Conservation (phyloP, 2,329 filamentous ascomycete genomes). For the Graphium sp. region DNA sequence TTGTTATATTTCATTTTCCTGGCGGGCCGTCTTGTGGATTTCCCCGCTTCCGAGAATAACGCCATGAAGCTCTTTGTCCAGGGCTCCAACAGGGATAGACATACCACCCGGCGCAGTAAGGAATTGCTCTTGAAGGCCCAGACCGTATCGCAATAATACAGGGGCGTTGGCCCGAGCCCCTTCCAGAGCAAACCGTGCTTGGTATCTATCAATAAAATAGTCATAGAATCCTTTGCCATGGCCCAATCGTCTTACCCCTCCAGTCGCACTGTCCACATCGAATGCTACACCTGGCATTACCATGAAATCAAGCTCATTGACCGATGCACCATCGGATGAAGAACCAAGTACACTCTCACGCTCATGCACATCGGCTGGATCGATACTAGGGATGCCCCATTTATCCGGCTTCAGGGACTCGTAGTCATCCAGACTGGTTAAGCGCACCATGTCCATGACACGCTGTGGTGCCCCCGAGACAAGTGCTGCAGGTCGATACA, state of each 20-base stretch:
- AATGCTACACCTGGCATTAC: conserved; percentile 90
- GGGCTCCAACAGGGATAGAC: conserved; percentile 3
- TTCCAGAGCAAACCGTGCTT: conserved; percentile 21
- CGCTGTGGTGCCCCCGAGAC: conserved; percentile 34
- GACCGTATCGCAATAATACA: conserved; percentile 49
- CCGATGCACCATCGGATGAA: conserved; percentile 21
- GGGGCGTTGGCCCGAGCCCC: conserved; percentile 16
- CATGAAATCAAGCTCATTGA: conserved; percentile 60
- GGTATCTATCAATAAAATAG: conserved; percentile 68
- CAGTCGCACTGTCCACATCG: conserved; percentile 38
- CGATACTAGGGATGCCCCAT: conserved; percentile 90
- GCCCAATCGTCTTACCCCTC: conserved; percentile 57
- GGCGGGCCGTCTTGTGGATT: conserved; percentile 28
- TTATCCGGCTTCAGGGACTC: conserved; percentile 58
- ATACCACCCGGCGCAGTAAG: conserved; percentile 26
- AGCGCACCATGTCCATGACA: conserved; percentile 89
- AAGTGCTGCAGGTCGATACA: conserved; percentile 44
- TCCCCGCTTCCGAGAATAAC: conserved; percentile 56
- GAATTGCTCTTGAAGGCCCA: conserved; percentile 77
- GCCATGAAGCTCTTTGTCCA: conserved; percentile 68
- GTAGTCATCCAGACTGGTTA: conserved; percentile 61
- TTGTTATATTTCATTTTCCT: conserved; percentile 6
- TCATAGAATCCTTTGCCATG: conserved; percentile 98
- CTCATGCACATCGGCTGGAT: conserved; percentile 41
- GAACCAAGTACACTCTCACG: conserved; percentile 62